Percentiles rank a stretch among this genome's conserved stretches.
phyloP scores from a whole-genome alignment of 169 alveolate genomes.

The Eimeria acervulina region DNA sequence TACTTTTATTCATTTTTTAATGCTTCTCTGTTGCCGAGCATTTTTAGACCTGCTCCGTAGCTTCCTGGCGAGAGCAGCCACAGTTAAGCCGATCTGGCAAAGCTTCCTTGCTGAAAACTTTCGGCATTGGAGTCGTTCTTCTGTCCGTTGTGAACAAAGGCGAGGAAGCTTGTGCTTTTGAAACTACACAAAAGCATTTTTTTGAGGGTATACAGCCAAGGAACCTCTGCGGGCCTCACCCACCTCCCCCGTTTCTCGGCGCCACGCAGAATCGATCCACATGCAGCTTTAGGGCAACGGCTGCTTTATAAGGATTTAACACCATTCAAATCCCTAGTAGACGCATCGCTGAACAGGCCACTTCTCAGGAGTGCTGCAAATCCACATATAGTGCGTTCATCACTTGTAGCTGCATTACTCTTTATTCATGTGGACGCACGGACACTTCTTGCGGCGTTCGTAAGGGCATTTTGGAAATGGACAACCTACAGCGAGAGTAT shows the following conservation, averaged over 20 bases:
- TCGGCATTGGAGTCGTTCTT: background rate
- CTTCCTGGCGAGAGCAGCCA: background rate
- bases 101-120: background rate
- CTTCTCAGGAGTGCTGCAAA: background rate
- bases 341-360: background rate
- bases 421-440: background rate
- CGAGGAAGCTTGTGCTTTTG: background rate
- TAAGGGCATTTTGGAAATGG: background rate
- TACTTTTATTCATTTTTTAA: too few species aligned
- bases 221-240: too few species aligned
- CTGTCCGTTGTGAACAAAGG: background rate
- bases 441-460: background rate
- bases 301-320: too few species aligned
- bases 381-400: background rate
- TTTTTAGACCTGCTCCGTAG: background rate
- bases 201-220: background rate
- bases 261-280: background rate
- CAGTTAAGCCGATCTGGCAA: background rate
- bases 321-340: too few species aligned
- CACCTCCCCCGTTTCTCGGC: background rate
- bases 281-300: background rate
- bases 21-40: background rate
- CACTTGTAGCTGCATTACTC: background rate
- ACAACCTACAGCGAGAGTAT: background rate
- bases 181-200: background rate